Evolutionary conservation across 1,284 basidiomycete genomes (phyloP).

Genomic region (Ustilago xerochloae): DNA sequence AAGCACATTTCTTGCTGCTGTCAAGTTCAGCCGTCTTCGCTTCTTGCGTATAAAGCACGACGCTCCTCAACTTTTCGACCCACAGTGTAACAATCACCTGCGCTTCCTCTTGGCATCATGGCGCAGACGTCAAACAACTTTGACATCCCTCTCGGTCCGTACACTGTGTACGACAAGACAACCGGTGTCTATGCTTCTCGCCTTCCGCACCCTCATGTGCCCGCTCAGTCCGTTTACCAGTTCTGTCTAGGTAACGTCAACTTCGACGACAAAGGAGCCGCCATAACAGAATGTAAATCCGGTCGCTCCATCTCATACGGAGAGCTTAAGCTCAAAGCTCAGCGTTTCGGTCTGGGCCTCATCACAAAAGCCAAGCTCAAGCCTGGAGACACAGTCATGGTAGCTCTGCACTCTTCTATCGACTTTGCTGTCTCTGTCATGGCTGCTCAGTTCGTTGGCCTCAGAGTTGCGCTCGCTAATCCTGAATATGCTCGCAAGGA

Average conservation of each 20-base stretch:
- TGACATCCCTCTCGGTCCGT: slow-evolving; percentile 12
- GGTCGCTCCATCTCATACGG: slow-evolving; percentile 30
- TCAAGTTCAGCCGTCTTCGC: no score
- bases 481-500: slow-evolving; percentile 38
- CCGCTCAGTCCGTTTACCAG: slow-evolving; percentile 16
- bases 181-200: slow-evolving; percentile 21
- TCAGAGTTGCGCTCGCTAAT: slow-evolving; percentile 45
- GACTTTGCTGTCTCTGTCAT: slow-evolving; percentile 46
- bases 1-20: no score
- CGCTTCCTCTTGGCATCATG: slow-evolving; percentile 10
- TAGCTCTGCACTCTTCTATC: slow-evolving; percentile 38
- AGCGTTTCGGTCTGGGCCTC: slow-evolving; percentile 44
- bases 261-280: slow-evolving; percentile 25
- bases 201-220: slow-evolving; percentile 13
- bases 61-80: background rate
- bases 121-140: background rate
- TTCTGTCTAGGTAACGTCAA: slow-evolving; percentile 18
- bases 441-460: slow-evolving; percentile 44
- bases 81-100: no score
- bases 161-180: slow-evolving; percentile 16
- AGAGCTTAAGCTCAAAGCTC: slow-evolving; percentile 38
- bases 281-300: slow-evolving; percentile 22
- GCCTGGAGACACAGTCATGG: slow-evolving; percentile 43
- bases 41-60: background rate
- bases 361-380: slow-evolving; percentile 35